These are phyloP conservation scores for Eucalyptus coolabah DNA, from an alignment of 345 rosid genomes.

Conservation along the genomic window DNA sequence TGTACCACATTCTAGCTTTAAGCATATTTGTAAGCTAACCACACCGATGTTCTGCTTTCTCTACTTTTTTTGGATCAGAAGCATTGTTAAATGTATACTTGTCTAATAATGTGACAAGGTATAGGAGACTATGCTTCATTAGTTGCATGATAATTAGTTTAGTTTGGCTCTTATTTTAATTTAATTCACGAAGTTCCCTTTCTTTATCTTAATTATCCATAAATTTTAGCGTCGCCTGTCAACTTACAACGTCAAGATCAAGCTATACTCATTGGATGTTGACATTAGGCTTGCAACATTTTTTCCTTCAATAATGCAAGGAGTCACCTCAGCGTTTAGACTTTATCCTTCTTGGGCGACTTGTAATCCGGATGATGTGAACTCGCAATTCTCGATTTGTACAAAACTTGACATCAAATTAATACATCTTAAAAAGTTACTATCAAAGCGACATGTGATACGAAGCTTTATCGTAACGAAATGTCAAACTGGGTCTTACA, in stretches of 20 bases:
- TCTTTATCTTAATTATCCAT: not conserved
- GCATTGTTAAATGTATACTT: not conserved
- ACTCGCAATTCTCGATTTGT: not conserved
- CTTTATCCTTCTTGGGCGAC: not conserved
- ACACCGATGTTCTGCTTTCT: not conserved
- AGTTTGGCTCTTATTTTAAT: not conserved
- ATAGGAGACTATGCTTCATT: not conserved
- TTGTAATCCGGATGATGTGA: not conserved
- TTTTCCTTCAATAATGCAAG: not conserved
- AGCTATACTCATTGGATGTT: not conserved
- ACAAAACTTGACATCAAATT: not conserved
- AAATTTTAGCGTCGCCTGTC: not conserved
- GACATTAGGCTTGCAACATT: not conserved
- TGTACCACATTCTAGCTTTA: not conserved
- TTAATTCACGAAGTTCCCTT: not conserved
- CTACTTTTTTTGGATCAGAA: not conserved
- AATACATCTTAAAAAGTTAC: not conserved
- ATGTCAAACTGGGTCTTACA: not conserved
- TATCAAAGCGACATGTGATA: not conserved
- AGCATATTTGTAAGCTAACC: not conserved
- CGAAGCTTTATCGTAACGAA: not conserved
- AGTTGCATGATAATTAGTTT: not conserved
- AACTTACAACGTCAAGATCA: not conserved
- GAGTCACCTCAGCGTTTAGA: not conserved
- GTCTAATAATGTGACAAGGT: not conserved